A percentile compares a stretch with the other conserved stretches of the same genome.
These are phyloP conservation scores for Amphirosellinia nigrospora DNA, from an alignment of 495 filamentous ascomycete species.

Conservation along the genomic window DNA sequence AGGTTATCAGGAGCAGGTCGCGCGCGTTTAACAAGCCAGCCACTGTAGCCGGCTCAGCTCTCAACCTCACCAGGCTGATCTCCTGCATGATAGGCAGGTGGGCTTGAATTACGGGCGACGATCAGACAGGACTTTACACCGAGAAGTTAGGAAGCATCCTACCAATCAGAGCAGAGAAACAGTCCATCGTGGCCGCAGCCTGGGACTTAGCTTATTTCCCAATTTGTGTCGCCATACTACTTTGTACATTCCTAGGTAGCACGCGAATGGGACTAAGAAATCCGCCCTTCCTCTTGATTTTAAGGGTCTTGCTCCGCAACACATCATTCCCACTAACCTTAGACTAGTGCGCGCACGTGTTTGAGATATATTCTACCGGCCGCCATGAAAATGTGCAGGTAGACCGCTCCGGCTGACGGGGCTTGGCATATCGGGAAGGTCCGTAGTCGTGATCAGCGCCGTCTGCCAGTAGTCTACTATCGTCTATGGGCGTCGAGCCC, in stretches of 20 bases:
- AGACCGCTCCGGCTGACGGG: slow-evolving; percentile 10
- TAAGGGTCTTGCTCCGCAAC: not conserved
- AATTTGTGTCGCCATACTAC: not conserved
- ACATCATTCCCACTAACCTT: not conserved
- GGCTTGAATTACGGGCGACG: not conserved
- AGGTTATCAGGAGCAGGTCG: slow-evolving; percentile 1
- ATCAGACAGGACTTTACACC: slow-evolving; percentile 1
- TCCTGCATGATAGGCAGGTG: slow-evolving; percentile 18
- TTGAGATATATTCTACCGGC: not conserved
- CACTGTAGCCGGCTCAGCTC: not conserved
- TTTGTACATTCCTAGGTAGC: too few relatives aligned
- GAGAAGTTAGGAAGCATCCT: not conserved
- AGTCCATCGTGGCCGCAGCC: not conserved
- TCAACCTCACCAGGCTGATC: not conserved
- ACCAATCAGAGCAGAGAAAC: slow-evolving; percentile 16
- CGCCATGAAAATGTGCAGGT: not conserved
- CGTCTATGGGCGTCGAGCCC: not conserved
- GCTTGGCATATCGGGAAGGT: slow-evolving; percentile 20
- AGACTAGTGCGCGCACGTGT: not conserved
- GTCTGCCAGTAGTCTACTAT: not conserved
- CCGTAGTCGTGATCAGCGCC: slow-evolving; percentile 17
- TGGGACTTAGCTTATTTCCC: slow-evolving; percentile 9
- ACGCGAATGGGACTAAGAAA: not conserved
- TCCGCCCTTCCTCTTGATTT: not conserved
- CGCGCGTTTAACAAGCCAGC: not conserved